A percentile compares a stretch with the other conserved stretches of the same genome.
Evolutionary conservation across 2,329 filamentous ascomycete genomes (phyloP).

Genomic region (Penicillium sp.): DNA sequence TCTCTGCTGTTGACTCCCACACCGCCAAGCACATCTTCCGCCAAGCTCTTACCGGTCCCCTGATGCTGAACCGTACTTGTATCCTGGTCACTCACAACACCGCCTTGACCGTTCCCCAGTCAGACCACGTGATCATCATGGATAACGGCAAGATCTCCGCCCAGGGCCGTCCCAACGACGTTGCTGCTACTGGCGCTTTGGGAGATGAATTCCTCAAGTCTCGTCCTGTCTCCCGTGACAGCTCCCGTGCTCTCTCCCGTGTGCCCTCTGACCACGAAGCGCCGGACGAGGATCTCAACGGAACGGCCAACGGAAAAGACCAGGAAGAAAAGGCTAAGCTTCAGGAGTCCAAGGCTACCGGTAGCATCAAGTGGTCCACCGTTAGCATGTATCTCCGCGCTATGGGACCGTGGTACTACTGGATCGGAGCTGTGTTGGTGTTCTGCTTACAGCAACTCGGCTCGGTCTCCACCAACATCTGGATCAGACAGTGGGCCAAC

Average conservation of each 20-base stretch:
- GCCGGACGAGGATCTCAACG: conserved; percentile 48
- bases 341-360: conserved; percentile 77
- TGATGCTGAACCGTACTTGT: conserved; percentile 89
- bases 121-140: conserved; percentile 79
- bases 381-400: conserved; percentile 81
- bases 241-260: conserved; percentile 75
- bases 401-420: conserved; percentile 98
- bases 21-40: conserved; percentile 98
- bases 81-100: conserved; percentile 96
- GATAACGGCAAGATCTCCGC: conserved; percentile 79
- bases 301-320: conserved; percentile 45
- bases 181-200: conserved; percentile 84
- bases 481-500: conserved; percentile 95
- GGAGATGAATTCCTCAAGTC: conserved; percentile 84
- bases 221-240: conserved; percentile 66
- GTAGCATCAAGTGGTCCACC: conserved; percentile 84
- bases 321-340: conserved; percentile 53
- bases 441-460: conserved; percentile 83
- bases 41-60: conserved; percentile 82
- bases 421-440: conserved; percentile 72
- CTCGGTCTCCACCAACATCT: conserved; percentile 84
- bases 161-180: conserved; percentile 75
- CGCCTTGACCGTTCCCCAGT: conserved; percentile 77
- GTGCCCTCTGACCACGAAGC: conserved; percentile 72
- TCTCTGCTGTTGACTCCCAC: conserved; percentile 95